Conservation (phyloP, 179 eudicot species). For the Spinacia oleracea region DNA sequence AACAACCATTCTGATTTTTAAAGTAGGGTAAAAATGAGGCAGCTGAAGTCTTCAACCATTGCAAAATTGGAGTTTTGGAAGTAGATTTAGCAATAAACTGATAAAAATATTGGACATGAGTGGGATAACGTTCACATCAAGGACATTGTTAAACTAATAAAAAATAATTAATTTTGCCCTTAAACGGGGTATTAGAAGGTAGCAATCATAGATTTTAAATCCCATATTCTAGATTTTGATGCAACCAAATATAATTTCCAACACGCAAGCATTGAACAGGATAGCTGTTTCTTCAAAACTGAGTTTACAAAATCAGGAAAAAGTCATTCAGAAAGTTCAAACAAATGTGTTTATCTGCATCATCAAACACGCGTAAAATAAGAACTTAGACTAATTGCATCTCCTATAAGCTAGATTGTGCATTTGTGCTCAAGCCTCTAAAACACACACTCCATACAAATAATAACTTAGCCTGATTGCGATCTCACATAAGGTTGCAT, state of each 20-base stretch:
- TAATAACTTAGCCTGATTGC: too few species aligned
- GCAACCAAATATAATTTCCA: neutral
- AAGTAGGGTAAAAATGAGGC: neutral
- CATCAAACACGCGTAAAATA: neutral
- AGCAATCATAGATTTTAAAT: neutral
- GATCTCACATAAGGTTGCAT: too few species aligned
- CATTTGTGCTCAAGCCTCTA: neutral
- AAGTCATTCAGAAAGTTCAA: constrained; percentile 10
- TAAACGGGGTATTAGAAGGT: neutral
- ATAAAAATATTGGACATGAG: neutral
- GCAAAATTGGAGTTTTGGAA: neutral
- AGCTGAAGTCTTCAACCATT: neutral
- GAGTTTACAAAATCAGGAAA: neutral
- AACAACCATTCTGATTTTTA: neutral
- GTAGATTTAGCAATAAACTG: constrained; percentile 10
- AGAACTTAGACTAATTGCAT: neutral
- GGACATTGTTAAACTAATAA: neutral
- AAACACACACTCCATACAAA: too few species aligned
- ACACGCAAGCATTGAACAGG: constrained; percentile 17
- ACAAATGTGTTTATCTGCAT: neutral
- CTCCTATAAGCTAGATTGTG: too few species aligned
- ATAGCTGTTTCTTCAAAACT: neutral
- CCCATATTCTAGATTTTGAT: constrained; percentile 8
- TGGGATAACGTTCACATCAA: neutral
- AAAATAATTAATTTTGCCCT: neutral